phyloP scores from a whole-genome alignment of 1,284 basidiomycete species.

The Naganishia sp. region DNA sequence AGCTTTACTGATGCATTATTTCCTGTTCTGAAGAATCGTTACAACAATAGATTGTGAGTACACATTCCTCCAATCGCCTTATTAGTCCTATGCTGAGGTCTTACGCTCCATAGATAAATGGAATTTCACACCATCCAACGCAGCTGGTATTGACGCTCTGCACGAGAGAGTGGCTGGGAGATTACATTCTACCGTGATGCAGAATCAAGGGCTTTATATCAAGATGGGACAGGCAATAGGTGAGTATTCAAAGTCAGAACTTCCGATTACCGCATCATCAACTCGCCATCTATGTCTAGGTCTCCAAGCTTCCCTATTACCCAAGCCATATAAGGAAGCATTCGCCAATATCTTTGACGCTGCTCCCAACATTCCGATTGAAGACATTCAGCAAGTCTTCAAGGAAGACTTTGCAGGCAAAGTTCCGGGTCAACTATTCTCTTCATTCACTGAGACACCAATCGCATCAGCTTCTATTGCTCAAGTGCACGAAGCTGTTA shows the following conservation, averaged over 20 bases:
- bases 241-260: neutral
- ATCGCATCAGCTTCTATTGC: slow-evolving; percentile 84
- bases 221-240: slow-evolving; percentile 69
- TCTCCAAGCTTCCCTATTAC: slow-evolving; percentile 78
- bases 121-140: slow-evolving; percentile 70
- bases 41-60: slow-evolving; percentile 52
- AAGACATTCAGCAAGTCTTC: slow-evolving; percentile 69
- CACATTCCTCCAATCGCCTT: neutral
- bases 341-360: slow-evolving; percentile 81
- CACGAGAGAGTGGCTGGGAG: slow-evolving; percentile 80
- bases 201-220: slow-evolving; percentile 83
- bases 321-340: slow-evolving; percentile 74
- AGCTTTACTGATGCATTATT: no score
- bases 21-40: slow-evolving; percentile 37
- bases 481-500: slow-evolving; percentile 77
- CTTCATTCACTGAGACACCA: slow-evolving; percentile 69
- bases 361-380: slow-evolving; percentile 76
- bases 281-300: slow-evolving; percentile 49
- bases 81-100: neutral
- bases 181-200: slow-evolving; percentile 70
- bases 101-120: slow-evolving; percentile 62
- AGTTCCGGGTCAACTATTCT: slow-evolving; percentile 72
- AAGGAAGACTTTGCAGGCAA: slow-evolving; percentile 66
- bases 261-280: neutral
- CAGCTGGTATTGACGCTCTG: slow-evolving; percentile 68